Evolutionary conservation across 148 eudicot genomes (phyloP), one percentile per base, ranked within the genome.

Genomic region (Polygonum maritimum): DNA sequence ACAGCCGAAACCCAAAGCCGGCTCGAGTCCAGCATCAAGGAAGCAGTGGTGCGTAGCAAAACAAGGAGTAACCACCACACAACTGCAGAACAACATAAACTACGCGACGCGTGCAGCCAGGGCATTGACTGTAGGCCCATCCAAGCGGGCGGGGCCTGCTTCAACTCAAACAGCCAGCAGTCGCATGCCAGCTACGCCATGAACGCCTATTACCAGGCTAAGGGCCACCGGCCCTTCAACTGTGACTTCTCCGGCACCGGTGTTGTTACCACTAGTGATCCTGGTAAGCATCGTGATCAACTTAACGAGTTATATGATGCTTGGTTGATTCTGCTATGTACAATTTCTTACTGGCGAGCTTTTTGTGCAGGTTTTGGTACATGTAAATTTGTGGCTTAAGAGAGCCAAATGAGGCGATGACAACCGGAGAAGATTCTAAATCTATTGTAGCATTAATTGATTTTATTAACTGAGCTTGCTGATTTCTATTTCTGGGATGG

Each of bases 231-330:
- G 47, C 77, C 71, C 2, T 80, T 55, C 13, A 83, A 84, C 65
- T 88, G 91, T 55, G 84, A 85, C 73, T 88, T 88, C 75, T 69
- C 57, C 2, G 80, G 74, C 60, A 83, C 91, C 47, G 88, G 80
- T 26, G 36, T 69, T 2, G 69, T 85, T 75, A 80, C 88, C 47
- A 14, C 69, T 69, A 55, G 22, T 13, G 81, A 85, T 77, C 91
- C 91, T 52, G 84, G 87, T 84, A 79, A 75, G 77, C 74, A 44
- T 7, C 44, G 3, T 26, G 31, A 26, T 40, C 47, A 44, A 7
- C 47, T 44, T 44, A 1, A 44, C 9, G 9, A 35, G 7, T 35
- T n/a, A 13, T 8, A 1, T 76, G 62, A 18, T 47, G 45, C 31
- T 19, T 47, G 10, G 33, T 73, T 40, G 5, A 3, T 13, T 52